A percentile compares a stretch with the other conserved stretches of the same genome.
phyloP scores from a whole-genome alignment of 257 asterid species.

The Nyctanthes arbortristis region DNA sequence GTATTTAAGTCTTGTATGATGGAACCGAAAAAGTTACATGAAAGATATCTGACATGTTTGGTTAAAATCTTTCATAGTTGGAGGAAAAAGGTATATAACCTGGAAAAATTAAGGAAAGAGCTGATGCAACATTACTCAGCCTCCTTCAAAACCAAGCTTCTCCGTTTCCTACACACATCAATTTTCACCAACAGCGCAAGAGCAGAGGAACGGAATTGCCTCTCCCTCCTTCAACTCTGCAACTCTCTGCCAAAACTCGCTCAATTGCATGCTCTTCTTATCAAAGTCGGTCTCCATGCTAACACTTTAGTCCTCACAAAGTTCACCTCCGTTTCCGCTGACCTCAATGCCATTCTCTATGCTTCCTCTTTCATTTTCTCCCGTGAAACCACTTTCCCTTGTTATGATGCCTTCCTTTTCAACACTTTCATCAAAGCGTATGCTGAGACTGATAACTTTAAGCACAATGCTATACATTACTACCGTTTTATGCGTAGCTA shows the following conservation, averaged over 20 bases:
- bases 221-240: conserved; percentile 62
- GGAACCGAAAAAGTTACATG: no score
- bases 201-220: conserved; percentile 70
- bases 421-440: conserved; percentile 67
- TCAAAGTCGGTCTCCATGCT: conserved; percentile 63
- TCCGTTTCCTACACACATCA: background rate
- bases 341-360: conserved; percentile 45
- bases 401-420: conserved; percentile 71
- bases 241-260: conserved; percentile 55
- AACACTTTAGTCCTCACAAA: conserved; percentile 69
- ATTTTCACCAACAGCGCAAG: conserved; percentile 27
- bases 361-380: conserved; percentile 64
- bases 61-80: no score
- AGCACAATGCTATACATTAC: conserved; percentile 42
- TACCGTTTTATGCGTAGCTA: conserved; percentile 48
- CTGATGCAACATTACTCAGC: background rate
- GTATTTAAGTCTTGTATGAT: no score
- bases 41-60: no score
- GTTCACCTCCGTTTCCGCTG: conserved; percentile 62
- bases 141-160: conserved; percentile 22
- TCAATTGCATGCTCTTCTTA: conserved; percentile 56
- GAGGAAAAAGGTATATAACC: no score
- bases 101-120: no score
- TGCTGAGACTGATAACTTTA: conserved; percentile 44
- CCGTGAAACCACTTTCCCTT: conserved; percentile 39